Evolutionary conservation across 1,284 basidiomycete species (phyloP).

Genomic region (Tetrapyrgos nigripes): DNA sequence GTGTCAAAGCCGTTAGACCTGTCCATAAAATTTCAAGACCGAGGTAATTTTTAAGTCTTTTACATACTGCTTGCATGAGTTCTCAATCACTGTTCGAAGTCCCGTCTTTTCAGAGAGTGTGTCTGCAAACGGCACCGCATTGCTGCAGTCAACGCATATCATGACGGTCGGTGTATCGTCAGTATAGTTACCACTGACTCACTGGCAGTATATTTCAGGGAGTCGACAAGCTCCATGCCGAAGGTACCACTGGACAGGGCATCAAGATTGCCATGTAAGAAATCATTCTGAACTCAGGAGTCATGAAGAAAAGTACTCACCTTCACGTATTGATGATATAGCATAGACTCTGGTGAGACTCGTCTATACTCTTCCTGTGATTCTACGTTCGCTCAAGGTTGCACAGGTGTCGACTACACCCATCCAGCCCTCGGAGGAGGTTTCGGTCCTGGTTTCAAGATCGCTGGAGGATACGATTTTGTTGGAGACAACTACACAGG

Average conservation of each 20-base stretch:
- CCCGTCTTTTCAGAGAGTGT: background rate
- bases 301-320: background rate
- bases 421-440: constrained; percentile 60
- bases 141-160: background rate
- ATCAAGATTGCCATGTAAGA: constrained; percentile 56
- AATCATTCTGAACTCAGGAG: too few species aligned
- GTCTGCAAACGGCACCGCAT: background rate
- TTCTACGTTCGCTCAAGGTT: too few species aligned
- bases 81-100: background rate
- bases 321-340: background rate
- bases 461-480: constrained; percentile 52
- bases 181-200: too few species aligned
- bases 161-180: too few species aligned
- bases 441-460: constrained; percentile 55
- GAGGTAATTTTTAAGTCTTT: background rate
- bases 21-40: background rate
- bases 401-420: constrained; percentile 55
- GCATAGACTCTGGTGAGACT: constrained; percentile 21
- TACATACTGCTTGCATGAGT: background rate
- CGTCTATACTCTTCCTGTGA: too few species aligned
- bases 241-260: constrained; percentile 56
- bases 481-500: constrained; percentile 48
- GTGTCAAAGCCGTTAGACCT: background rate
- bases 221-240: constrained; percentile 55
- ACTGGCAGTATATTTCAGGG: too few species aligned